Conservation (phyloP, 2,329 filamentous ascomycete species). For the Neonectria neomacrospora region DNA sequence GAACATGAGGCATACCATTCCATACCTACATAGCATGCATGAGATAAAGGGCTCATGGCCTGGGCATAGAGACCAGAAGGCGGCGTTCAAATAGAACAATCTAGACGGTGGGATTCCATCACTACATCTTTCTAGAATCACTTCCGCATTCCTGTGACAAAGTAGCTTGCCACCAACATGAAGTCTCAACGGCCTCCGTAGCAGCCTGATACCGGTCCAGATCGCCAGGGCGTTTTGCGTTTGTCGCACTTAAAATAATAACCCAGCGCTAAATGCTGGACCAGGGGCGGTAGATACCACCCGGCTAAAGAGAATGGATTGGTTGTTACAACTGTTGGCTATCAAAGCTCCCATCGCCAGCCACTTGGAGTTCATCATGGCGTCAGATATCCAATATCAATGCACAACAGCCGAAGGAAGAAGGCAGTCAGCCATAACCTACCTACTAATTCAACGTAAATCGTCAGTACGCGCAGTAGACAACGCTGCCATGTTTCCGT, state of each 20-base stretch:
- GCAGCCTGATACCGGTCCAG: neutral
- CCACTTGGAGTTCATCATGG: neutral
- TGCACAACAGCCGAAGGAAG: neutral
- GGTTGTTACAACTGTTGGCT: neutral
- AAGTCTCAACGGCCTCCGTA: neutral
- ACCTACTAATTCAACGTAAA: neutral
- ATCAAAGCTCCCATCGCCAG: neutral
- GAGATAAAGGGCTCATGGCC: conserved; percentile 8
- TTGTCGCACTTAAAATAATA: neutral
- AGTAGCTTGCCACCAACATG: neutral
- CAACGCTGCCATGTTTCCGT: neutral
- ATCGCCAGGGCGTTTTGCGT: neutral
- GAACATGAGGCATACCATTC: conserved; percentile 3
- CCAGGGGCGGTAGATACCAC: neutral
- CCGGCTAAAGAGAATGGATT: neutral
- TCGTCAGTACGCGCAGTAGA: neutral
- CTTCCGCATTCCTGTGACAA: conserved; percentile 3
- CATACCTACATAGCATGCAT: conserved; percentile 12
- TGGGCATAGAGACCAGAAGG: conserved; percentile 23
- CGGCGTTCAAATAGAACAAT: conserved; percentile 21
- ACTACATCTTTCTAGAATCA: neutral
- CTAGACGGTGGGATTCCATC: neutral
- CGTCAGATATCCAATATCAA: neutral
- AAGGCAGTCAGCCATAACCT: neutral
- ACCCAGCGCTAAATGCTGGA: neutral